These are phyloP conservation scores for Byssochlamys sp. DNA, from an alignment of 2,329 filamentous ascomycete genomes.

Conservation along the genomic window DNA sequence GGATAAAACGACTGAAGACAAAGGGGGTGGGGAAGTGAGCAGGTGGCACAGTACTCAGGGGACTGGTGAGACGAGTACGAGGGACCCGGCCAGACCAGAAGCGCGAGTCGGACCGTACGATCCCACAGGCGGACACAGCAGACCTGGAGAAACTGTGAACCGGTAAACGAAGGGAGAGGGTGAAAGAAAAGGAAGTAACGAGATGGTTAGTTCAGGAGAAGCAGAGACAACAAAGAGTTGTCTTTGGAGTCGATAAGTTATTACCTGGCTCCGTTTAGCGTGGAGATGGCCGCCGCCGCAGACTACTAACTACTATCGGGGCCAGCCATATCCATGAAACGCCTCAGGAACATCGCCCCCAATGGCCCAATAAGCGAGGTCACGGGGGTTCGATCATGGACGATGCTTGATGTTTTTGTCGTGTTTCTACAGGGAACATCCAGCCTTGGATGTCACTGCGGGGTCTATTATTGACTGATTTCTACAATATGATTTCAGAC, in stretches of 20 bases:
- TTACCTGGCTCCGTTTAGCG: background rate
- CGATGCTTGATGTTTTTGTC: background rate
- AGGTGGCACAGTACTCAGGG: background rate
- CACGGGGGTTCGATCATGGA: background rate
- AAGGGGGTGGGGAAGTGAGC: conserved; percentile 2
- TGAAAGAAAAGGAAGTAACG: background rate
- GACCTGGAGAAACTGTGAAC: background rate
- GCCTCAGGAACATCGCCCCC: background rate
- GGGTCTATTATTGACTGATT: background rate
- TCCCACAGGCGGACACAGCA: background rate
- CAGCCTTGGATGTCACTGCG: background rate
- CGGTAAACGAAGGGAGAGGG: background rate
- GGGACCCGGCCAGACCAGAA: conserved; percentile 1
- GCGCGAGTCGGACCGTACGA: background rate
- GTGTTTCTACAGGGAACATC: background rate
- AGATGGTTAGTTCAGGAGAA: background rate
- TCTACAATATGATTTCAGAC: background rate
- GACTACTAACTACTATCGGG: background rate
- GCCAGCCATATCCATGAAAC: background rate
- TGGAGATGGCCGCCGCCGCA: conserved; percentile 1
- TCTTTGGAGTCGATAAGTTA: background rate
- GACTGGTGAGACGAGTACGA: background rate
- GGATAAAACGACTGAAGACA: conserved; percentile 5
- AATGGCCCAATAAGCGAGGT: conserved; percentile 2
- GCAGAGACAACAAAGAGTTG: background rate